phyloP scores from a whole-genome alignment of 352 stramenopile genomes.

The Phytophthora pisi region DNA sequence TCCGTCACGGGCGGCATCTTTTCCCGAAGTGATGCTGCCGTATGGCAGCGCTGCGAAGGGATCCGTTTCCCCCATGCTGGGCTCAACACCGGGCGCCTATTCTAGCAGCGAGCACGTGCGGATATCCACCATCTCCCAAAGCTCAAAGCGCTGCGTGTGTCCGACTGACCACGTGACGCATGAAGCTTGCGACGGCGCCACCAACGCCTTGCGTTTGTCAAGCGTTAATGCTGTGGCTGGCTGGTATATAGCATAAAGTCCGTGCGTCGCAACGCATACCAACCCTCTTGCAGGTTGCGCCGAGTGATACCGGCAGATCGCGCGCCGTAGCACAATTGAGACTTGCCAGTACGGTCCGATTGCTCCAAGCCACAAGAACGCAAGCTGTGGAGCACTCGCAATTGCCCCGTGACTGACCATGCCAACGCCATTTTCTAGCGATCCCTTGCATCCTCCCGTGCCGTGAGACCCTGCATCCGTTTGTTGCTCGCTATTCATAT shows the following conservation, averaged over 20 bases:
- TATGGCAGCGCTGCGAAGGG: slow-evolving; percentile 3
- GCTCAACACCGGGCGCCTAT: not conserved
- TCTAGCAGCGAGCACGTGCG: not conserved
- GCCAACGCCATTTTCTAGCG: slow-evolving; percentile 29
- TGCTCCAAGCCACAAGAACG: slow-evolving; percentile 6
- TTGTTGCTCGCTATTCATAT: slow-evolving; percentile 29
- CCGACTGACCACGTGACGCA: slow-evolving; percentile 5
- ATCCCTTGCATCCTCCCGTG: slow-evolving; percentile 9
- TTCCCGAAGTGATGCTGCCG: slow-evolving; percentile 1
- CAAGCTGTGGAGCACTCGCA: not conserved
- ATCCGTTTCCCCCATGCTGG: slow-evolving; percentile 16
- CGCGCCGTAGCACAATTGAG: slow-evolving; percentile 12
- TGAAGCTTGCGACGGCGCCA: slow-evolving; percentile 12
- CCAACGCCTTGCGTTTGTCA: slow-evolving; percentile 23
- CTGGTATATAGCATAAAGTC: slow-evolving; percentile 13
- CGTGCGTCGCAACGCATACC: not conserved
- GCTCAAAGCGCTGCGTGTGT: not conserved
- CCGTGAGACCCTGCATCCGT: slow-evolving; percentile 5
- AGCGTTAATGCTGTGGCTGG: not conserved
- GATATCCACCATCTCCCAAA: not conserved
- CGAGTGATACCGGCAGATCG: slow-evolving; percentile 13
- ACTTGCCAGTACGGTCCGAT: not conserved
- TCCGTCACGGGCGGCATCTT: not conserved
- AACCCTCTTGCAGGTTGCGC: not conserved
- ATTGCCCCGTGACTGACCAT: slow-evolving; percentile 20